Base-by-base conservation (phyloP, 495 filamentous ascomycete species). In the Hypoxylon crocopeplum region DNA sequence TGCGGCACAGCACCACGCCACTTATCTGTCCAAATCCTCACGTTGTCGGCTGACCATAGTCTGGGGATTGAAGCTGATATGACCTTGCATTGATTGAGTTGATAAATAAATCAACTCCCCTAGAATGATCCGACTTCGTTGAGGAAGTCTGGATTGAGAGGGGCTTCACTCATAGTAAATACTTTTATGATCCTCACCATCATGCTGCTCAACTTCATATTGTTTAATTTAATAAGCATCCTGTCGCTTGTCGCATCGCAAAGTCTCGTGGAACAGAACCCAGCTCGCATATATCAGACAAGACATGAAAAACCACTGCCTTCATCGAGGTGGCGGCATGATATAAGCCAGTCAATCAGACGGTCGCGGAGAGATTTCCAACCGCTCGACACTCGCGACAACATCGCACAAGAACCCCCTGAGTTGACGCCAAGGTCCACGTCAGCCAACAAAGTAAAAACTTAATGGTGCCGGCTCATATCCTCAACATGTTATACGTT, bases 1-100 rank as follows among this genome's bases (percentile, higher is more conserved):
- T 41, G 38, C 38, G 38, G 38, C 38, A 41, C 38, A 22, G 38
- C n/a, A 21, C 38, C 12, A 21, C 21, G 38, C 38, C 38, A 41
- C 17, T 3, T 7, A 6, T 34, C 5, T 34, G 3, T 34, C 7
- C 32, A 34, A 12, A 12, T 8, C 7, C 32, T 12, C 32, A 34
- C 13, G 32, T 34, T 8, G 13, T 12, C 32, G 32, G 12, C 32
- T 3, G 12, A 3, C 32, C 13, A 3, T 34, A n/a, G 13, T 6
- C n/a, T n/a, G n/a, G n/a, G n/a, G n/a, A n/a, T n/a, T n/a, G n/a
- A n/a, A n/a, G n/a, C n/a, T n/a, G n/a, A n/a, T n/a, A n/a, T n/a
- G n/a, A n/a, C n/a, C n/a, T n/a, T n/a, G n/a, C n/a, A n/a, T n/a
- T n/a, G n/a, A n/a, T n/a, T n/a, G n/a, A n/a, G n/a, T n/a, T n/a